Base-by-base conservation (phyloP, 352 stramenopile genomes). In the Globisporangium emineosum region DNA sequence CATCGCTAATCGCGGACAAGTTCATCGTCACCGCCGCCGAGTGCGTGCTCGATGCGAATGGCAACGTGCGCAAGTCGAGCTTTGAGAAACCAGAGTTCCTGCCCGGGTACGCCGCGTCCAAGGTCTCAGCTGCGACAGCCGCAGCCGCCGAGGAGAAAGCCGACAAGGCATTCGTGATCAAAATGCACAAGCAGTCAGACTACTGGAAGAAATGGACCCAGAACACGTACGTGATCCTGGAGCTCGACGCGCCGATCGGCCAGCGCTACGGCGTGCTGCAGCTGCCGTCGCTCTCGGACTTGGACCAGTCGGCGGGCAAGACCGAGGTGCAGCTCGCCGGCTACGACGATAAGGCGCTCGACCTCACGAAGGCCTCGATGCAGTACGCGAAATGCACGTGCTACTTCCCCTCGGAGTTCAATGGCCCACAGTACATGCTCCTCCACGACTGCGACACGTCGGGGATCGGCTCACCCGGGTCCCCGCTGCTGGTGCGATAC, bases 401-500 rank as follows among this genome's bases (percentile, higher is more conserved):
- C 43, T 73, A 73, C 33, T 86, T 86, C 40, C 76, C 72, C 0
- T 64, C 40, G 19, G 66, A 65, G n/a, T 84, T 83, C 64, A 68
- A 70, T 33, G 73, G 71, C 0, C 70, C 70, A 15, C 60, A 73
- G 30, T 88, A 81, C 58, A 76, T 81, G 69, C 57, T 83, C 23
- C 78, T 78, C 50, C 79, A 93, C 71, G 71, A 86, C 57, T 90
- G 83, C 33, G 78, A 90, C 51, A 81, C 81, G 9, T 81, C 77
- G 8, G 25, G 21, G 1, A 71, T 71, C n/a, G 72, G 75, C 1
- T 86, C 77, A 2, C 66, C 73, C 1, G 83, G 83, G 0, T 79
- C 83, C 1, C 81, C 81, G 0, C 65, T 92, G 71, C 65, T 91
- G 7, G 79, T 88, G 52, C 74, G 76, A 15, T 88, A 80, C 60